Percentiles rank a stretch among this genome's conserved stretches.
These are phyloP conservation scores for Microcos paniculata DNA, from an alignment of 345 rosid genomes.

Conservation along the genomic window DNA sequence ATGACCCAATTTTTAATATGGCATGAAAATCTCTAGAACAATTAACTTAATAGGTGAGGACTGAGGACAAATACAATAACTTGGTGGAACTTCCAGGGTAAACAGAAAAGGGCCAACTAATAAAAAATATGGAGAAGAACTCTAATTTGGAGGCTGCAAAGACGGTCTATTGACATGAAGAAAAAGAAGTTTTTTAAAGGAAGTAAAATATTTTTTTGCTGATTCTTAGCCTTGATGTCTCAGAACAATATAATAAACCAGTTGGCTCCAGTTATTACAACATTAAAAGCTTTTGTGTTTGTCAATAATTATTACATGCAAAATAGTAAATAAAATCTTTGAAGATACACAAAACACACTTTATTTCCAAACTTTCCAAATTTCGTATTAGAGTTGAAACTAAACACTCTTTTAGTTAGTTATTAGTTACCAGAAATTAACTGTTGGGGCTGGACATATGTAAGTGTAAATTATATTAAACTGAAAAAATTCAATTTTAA, in stretches of 20 bases:
- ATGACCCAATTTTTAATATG: neutral
- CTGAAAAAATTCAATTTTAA: too few species aligned
- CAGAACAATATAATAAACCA: slow-evolving; percentile 1
- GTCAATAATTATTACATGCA: neutral
- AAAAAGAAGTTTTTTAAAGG: neutral
- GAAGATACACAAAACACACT: neutral
- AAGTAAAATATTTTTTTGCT: neutral
- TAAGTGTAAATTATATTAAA: too few species aligned
- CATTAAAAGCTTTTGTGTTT: neutral
- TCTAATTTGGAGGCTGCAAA: neutral
- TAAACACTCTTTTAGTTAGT: too few species aligned
- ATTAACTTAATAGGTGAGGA: neutral
- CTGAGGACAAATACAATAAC: slow-evolving; percentile 2
- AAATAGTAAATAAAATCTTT: neutral
- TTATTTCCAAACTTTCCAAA: neutral
- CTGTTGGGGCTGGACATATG: too few species aligned
- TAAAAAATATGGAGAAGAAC: neutral
- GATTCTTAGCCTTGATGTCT: slow-evolving; percentile 6
- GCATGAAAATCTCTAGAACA: neutral
- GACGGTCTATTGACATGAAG: neutral
- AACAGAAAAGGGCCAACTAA: slow-evolving; percentile 1
- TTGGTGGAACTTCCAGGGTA: neutral
- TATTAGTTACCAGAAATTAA: too few species aligned
- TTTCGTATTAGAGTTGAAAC: neutral
- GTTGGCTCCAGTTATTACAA: neutral